These are phyloP conservation scores for Hypomontagnella submonticulosa DNA, from an alignment of 495 filamentous ascomycete species.

Conservation along the genomic window DNA sequence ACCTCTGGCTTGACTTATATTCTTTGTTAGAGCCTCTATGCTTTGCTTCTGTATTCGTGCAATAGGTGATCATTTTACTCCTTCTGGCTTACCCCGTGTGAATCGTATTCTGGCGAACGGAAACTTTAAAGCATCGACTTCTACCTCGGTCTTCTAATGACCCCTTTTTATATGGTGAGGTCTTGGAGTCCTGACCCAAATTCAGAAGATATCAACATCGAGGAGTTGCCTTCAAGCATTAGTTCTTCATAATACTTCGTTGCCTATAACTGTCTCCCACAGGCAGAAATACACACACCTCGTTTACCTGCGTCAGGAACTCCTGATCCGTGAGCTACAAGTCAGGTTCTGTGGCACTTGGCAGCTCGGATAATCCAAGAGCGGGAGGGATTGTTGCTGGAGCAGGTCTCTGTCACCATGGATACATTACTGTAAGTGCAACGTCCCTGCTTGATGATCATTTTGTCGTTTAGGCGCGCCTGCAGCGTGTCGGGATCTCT, in stretches of 20 bases:
- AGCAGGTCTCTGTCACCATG: conserved; percentile 58
- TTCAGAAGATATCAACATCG: conserved; percentile 1
- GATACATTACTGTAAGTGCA: conserved; percentile 81
- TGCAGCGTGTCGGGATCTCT: conserved; percentile 2
- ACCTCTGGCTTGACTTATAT: neutral
- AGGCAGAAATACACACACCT: neutral
- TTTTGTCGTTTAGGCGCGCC: conserved; percentile 23
- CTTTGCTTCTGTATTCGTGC: conserved; percentile 7
- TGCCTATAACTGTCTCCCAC: neutral
- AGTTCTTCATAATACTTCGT: conserved; percentile 5
- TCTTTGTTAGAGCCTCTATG: neutral
- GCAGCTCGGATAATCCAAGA: conserved; percentile 18
- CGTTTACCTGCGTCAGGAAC: neutral
- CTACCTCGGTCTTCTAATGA: conserved; percentile 4
- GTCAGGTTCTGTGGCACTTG: conserved; percentile 2
- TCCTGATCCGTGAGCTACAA: conserved; percentile 2
- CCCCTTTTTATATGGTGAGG: conserved; percentile 10
- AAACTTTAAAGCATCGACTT: neutral
- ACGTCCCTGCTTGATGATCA: conserved; percentile 28
- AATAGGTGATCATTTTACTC: conserved; percentile 5
- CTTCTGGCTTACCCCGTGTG: conserved; percentile 5
- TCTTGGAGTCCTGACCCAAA: conserved; percentile 4
- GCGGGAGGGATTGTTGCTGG: conserved; percentile 5
- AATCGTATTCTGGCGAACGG: neutral
- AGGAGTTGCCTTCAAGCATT: neutral